Conservation (phyloP, 1,284 basidiomycete genomes). For the Boletus semigastroideus region DNA sequence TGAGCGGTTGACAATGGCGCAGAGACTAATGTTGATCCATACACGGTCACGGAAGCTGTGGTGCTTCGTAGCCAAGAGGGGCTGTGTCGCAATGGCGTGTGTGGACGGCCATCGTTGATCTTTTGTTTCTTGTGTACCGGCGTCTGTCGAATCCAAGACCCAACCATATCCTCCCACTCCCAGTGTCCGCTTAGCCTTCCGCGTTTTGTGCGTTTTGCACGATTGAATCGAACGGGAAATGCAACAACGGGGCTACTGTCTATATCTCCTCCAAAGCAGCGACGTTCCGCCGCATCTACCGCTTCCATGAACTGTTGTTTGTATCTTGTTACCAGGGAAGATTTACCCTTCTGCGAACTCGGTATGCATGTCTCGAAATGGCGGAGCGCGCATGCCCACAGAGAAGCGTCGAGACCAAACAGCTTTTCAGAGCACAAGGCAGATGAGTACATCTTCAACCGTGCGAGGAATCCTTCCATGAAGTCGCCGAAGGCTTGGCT, state of each 20-base stretch:
- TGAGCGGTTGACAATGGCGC: slow-evolving; percentile 2
- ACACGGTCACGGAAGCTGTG: neutral
- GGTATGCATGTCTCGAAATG: slow-evolving; percentile 41
- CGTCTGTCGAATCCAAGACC: slow-evolving; percentile 40
- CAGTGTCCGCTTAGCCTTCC: slow-evolving; percentile 34
- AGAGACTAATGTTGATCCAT: neutral
- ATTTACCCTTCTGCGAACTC: slow-evolving; percentile 15
- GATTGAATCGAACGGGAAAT: slow-evolving; percentile 3
- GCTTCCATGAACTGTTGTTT: slow-evolving; percentile 43
- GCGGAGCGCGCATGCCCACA: slow-evolving; percentile 52
- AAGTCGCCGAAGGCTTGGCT: slow-evolving; percentile 13
- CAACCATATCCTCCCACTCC: slow-evolving; percentile 48
- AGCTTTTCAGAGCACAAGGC: slow-evolving; percentile 37
- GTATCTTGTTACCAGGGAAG: slow-evolving; percentile 33
- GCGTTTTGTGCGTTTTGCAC: slow-evolving; percentile 4
- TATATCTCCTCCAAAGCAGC: slow-evolving; percentile 37
- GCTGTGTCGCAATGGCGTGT: neutral
- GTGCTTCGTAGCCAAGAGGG: neutral
- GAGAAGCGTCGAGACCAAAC: slow-evolving; percentile 45
- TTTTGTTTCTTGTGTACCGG: slow-evolving; percentile 33
- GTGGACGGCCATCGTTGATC: slow-evolving; percentile 6
- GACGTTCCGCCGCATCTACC: slow-evolving; percentile 50
- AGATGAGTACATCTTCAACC: slow-evolving; percentile 34
- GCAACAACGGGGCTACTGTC: slow-evolving; percentile 19
- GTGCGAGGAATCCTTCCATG: slow-evolving; percentile 25